Conservation (phyloP, 805 yeast species). For the Candida easanensis region DNA sequence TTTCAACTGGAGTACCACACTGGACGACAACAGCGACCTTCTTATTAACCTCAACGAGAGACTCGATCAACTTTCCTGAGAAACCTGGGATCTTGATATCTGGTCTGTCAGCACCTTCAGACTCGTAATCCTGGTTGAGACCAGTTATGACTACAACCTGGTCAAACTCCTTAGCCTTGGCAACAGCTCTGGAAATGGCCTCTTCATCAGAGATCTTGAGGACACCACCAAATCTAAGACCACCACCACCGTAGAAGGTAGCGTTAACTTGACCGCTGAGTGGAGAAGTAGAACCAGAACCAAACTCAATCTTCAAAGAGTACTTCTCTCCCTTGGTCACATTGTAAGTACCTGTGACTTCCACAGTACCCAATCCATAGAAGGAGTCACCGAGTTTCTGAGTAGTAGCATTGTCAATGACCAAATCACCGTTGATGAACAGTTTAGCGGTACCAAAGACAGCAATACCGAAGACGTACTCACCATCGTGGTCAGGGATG, state of each 20-base stretch:
- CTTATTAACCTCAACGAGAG: conserved; percentile 44
- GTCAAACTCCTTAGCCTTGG: conserved; percentile 44
- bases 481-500: conserved; percentile 43
- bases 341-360: conserved; percentile 35
- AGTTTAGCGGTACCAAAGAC: conserved; percentile 54
- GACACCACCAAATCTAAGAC: conserved; percentile 31
- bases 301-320: conserved; percentile 45
- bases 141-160: conserved; percentile 53
- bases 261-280: conserved; percentile 14
- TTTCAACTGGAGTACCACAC: conserved; percentile 58
- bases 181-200: conserved; percentile 38
- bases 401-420: conserved; percentile 52
- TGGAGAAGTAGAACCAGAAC: conserved; percentile 41
- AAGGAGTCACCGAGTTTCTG: conserved; percentile 50
- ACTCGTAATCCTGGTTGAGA: conserved; percentile 52
- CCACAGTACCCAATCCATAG: conserved; percentile 52
- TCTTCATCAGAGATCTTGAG: conserved; percentile 25
- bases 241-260: conserved; percentile 35
- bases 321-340: conserved; percentile 43
- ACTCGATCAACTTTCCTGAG: conserved; percentile 43
- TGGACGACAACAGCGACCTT: conserved; percentile 54
- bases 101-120: conserved; percentile 56
- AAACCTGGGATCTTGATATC: conserved; percentile 49
- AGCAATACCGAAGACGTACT: conserved; percentile 49
- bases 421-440: conserved; percentile 46